Conservation (phyloP, 352 stramenopile genomes). For the Globisporangium nagaii region DNA sequence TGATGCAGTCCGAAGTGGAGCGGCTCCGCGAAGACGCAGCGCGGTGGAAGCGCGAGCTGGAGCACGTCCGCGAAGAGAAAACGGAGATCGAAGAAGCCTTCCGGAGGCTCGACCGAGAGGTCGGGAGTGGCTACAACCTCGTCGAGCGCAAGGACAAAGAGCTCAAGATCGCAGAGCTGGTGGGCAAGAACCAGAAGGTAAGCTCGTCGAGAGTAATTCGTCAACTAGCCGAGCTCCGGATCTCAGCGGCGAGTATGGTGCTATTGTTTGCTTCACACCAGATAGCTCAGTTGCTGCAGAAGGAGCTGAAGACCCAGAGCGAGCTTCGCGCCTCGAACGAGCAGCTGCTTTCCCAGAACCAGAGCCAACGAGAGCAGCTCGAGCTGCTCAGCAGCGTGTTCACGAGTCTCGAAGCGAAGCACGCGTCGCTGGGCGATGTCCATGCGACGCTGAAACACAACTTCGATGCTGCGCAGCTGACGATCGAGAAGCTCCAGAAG, state of each 20-base stretch:
- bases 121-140: slow-evolving; percentile 47
- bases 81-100: slow-evolving; percentile 40
- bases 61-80: slow-evolving; percentile 36
- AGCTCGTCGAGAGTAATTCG: no score
- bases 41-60: slow-evolving; percentile 25
- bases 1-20: slow-evolving; percentile 15
- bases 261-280: no score
- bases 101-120: slow-evolving; percentile 44
- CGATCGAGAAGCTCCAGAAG: slow-evolving; percentile 27
- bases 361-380: slow-evolving; percentile 27
- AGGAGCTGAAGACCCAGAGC: slow-evolving; percentile 33
- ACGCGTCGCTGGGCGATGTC: slow-evolving; percentile 20
- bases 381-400: slow-evolving; percentile 34
- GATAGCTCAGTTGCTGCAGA: slow-evolving; percentile 49
- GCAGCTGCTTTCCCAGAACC: slow-evolving; percentile 21
- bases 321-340: slow-evolving; percentile 23
- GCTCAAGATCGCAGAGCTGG: slow-evolving; percentile 45
- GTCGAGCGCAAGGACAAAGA: slow-evolving; percentile 59
- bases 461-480: slow-evolving; percentile 23
- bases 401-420: slow-evolving; percentile 29
- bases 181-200: slow-evolving; percentile 60
- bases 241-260: no score
- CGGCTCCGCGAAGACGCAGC: slow-evolving; percentile 18
- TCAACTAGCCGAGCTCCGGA: no score
- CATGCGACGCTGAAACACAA: slow-evolving; percentile 24